A percentile compares a stretch with the other conserved stretches of the same genome.
These are phyloP conservation scores for Ilex paraguariensis DNA, from an alignment of 305 asterid genomes.

Conservation along the genomic window DNA sequence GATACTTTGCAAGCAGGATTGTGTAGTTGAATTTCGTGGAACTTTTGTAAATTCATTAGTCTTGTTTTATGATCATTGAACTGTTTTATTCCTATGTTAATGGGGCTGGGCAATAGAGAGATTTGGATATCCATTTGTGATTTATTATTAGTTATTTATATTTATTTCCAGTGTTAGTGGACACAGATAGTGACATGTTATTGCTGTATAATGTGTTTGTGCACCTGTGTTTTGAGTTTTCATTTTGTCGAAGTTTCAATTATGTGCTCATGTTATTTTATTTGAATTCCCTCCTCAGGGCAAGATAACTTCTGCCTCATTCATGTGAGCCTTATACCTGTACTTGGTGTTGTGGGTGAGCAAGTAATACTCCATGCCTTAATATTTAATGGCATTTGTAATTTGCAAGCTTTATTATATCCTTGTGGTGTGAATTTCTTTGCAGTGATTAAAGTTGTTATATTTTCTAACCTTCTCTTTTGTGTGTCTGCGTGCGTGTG, in stretches of 20 bases:
- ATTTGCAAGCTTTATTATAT: slow-evolving; percentile 5
- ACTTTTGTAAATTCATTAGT: neutral
- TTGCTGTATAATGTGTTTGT: no score
- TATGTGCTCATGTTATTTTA: slow-evolving; percentile 7
- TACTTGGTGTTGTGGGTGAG: slow-evolving; percentile 91
- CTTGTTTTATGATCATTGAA: neutral
- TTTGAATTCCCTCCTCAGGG: slow-evolving; percentile 33
- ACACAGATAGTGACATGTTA: neutral
- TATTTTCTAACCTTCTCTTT: neutral
- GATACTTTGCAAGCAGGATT: neutral
- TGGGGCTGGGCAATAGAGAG: no score
- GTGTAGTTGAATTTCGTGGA: neutral
- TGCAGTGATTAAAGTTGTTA: slow-evolving; percentile 7
- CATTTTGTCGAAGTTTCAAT: neutral
- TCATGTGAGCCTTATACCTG: slow-evolving; percentile 94
- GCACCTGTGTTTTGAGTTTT: slow-evolving; percentile 1
- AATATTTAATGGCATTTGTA: slow-evolving; percentile 1
- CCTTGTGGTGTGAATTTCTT: slow-evolving; percentile 4
- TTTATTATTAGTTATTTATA: no score
- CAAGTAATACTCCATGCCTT: slow-evolving; percentile 53
- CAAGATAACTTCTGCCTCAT: slow-evolving; percentile 82
- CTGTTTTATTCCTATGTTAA: no score
- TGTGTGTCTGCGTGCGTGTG: neutral
- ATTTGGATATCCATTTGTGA: no score
- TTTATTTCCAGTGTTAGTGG: neutral